A percentile compares a stretch with the other conserved stretches of the same genome.
Conservation (phyloP, 441 rosid species). For the Bruguiera hainesii region DNA sequence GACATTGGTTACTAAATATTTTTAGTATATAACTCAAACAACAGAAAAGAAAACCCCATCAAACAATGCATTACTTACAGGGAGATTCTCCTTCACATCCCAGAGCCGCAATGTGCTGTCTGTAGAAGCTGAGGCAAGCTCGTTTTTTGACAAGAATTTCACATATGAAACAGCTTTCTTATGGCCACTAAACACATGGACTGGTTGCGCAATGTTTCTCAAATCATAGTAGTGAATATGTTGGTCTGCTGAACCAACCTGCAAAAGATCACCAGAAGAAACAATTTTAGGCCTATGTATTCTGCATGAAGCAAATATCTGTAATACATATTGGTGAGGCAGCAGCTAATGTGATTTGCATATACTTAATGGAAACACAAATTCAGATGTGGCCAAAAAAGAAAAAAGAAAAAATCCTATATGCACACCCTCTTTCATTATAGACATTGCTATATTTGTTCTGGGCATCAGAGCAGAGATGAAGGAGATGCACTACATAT, state of each 20-base stretch:
- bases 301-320: neutral
- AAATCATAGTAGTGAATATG: slow-evolving; percentile 92
- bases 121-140: slow-evolving; percentile 98
- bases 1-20: neutral
- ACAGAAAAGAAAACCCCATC: neutral
- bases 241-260: slow-evolving; percentile 99
- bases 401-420: neutral
- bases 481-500: neutral
- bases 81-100: slow-evolving; percentile 90
- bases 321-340: neutral
- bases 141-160: slow-evolving; percentile 84
- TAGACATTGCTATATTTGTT: neutral
- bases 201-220: slow-evolving; percentile 80
- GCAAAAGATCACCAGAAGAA: slow-evolving; percentile 19
- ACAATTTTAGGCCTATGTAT: neutral
- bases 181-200: slow-evolving; percentile 94
- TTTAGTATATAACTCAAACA: neutral
- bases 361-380: neutral
- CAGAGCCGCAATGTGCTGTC: slow-evolving; percentile 94
- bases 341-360: neutral
- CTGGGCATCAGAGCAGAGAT: neutral
- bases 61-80: slow-evolving; percentile 42
- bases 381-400: slow-evolving; percentile 2
- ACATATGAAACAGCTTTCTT: slow-evolving; percentile 96
- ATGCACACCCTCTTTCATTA: neutral